Base-by-base conservation (phyloP, 495 filamentous ascomycete species). In the Tuber brumale region DNA sequence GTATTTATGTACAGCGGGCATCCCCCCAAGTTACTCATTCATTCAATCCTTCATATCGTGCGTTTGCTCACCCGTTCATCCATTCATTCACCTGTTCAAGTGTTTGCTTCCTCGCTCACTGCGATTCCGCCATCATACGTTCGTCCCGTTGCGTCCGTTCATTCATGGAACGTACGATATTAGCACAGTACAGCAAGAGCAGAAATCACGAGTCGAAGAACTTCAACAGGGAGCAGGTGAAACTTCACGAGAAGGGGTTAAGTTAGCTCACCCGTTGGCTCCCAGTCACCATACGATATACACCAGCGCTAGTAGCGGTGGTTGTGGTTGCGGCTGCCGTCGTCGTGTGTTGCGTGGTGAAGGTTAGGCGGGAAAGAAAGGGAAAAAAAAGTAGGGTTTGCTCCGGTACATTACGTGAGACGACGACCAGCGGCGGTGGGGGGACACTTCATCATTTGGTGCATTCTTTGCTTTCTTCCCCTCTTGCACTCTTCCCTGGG, bases 191-290 rank as follows among this genome's bases (percentile, higher is more conserved):
- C 57, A 66, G 57, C 57, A 27, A 35, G 57, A 66, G 27, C 14
- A 27, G 57, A 66, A 66, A 66, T 66, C 57, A 66, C 57, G 57
- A 66, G 57, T 35, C 57, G 57, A 66, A 66, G 51, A 66, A 19
- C 27, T 35, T 66, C 57, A 31, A 66, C 19, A 31, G 57, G 18
- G 57, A 19, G 27, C 31, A 66, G 57, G 57, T 35, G 57, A 66
- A 66, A 66, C 57, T 14, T 66, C 27, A 35, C 57, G 27, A 66
- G 27, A 31, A 66, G 57, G 27, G 57, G 27, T 19, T 19, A 18
- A 35, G 27, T 19, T 35, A 35, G 27, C 57, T 66, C 31, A 35
- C 35, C 31, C 14, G 27, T 35, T 35, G 57, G 27, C 14, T 66
- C 57, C 12, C 4, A 66, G 57, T 66, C 12, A 35, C 27, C 14